Evolutionary conservation across 1,139 yeast species (phyloP).

Genomic region (Wickerhamiella infanticola): DNA sequence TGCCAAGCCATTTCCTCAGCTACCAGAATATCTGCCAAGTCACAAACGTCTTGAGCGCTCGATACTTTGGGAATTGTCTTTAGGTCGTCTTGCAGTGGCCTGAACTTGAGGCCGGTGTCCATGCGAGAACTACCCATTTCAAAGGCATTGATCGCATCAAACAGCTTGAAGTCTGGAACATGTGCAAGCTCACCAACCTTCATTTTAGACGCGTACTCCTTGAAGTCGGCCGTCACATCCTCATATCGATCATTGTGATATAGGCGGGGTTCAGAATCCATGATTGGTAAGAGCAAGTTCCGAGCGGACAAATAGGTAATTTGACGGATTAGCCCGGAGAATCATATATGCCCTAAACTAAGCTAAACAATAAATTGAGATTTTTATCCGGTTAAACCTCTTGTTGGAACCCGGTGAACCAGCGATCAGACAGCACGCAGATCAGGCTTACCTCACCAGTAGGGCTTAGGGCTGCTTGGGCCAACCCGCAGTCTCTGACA

Average conservation of each 20-base stretch:
- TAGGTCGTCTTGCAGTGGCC: conserved; percentile 17
- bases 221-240: conserved; percentile 18
- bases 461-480: conserved; percentile 3
- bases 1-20: conserved; percentile 27
- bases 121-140: conserved; percentile 26
- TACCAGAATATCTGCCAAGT: conserved; percentile 21
- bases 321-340: too few relatives aligned
- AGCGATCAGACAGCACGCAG: too few relatives aligned
- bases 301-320: background rate
- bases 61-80: conserved; percentile 15
- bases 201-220: conserved; percentile 10
- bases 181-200: conserved; percentile 20
- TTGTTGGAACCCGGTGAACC: too few relatives aligned
- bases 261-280: conserved; percentile 11
- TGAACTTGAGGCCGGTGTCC: conserved; percentile 27
- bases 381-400: too few relatives aligned
- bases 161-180: conserved; percentile 19
- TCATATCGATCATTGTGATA: conserved; percentile 12
- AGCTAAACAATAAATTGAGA: too few relatives aligned
- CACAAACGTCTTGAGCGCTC: conserved; percentile 14
- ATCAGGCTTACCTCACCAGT: background rate
- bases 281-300: background rate
- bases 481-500: background rate
- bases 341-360: too few relatives aligned
- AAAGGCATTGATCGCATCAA: conserved; percentile 25